These are phyloP conservation scores for Aphelidium insulamus DNA, from an alignment of 371 early-diverging fungal genomes.

Conservation along the genomic window DNA sequence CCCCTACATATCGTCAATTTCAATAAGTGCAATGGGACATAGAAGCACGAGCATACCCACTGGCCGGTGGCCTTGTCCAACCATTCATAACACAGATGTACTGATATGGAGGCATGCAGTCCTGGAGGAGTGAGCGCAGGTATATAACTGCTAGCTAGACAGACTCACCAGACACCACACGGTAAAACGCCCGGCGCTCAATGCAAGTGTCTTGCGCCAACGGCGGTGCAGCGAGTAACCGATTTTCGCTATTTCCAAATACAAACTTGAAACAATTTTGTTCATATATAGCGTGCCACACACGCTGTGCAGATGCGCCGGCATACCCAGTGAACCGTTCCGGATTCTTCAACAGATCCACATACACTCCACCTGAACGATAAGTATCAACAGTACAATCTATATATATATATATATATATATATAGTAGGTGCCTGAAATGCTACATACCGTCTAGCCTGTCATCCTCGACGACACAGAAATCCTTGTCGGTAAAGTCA, in stretches of 20 bases:
- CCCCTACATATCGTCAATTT: constrained; percentile 10
- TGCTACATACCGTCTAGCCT: constrained; percentile 19
- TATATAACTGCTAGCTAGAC: no score
- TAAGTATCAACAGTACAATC: neutral
- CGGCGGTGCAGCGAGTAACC: constrained; percentile 5
- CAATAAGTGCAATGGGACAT: constrained; percentile 1
- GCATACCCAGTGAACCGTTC: constrained; percentile 92
- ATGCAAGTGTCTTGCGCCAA: constrained; percentile 33
- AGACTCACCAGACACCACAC: constrained; percentile 56
- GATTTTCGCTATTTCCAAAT: constrained; percentile 18
- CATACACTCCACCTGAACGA: constrained; percentile 48
- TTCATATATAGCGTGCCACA: constrained; percentile 85
- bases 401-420: neutral
- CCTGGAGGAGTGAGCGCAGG: constrained; percentile 20
- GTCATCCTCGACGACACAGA: constrained; percentile 72
- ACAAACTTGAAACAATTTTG: constrained; percentile 81
- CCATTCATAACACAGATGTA: constrained; percentile 83
- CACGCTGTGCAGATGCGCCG: constrained; percentile 58
- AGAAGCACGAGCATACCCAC: constrained; percentile 38
- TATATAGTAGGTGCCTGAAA: constrained; percentile 1
- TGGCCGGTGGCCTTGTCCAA: constrained; percentile 54
- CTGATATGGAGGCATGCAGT: constrained; percentile 88
- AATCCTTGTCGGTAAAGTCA: constrained; percentile 51
- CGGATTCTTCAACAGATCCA: constrained; percentile 72
- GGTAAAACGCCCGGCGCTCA: constrained; percentile 82